phyloP scores from a whole-genome alignment of 768 basidiomycete genomes.

The Pisolithus albus region DNA sequence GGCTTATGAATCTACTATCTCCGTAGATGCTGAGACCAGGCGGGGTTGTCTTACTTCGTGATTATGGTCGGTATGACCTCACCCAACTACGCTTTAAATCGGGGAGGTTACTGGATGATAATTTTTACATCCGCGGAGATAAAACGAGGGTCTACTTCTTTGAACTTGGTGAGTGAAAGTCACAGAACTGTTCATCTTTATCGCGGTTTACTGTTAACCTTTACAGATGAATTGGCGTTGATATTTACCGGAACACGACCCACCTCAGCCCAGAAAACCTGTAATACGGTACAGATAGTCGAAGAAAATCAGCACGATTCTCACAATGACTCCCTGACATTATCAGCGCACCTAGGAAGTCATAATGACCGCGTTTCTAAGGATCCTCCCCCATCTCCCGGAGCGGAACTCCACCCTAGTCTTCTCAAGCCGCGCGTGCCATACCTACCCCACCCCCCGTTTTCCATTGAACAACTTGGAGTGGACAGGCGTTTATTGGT shows the following conservation, averaged over 20 bases:
- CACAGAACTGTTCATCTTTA: neutral
- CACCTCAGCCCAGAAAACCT: slow-evolving; percentile 25
- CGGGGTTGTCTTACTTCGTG: slow-evolving; percentile 78
- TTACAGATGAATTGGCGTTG: slow-evolving; percentile 66
- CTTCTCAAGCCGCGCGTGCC: slow-evolving; percentile 32
- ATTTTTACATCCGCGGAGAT: slow-evolving; percentile 95
- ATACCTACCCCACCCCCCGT: slow-evolving; percentile 65
- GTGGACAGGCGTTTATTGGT: slow-evolving; percentile 86
- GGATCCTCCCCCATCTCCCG: slow-evolving; percentile 3
- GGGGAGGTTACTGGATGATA: slow-evolving; percentile 81
- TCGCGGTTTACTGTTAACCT: neutral
- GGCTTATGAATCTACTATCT: neutral
- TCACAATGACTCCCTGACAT: slow-evolving; percentile 1
- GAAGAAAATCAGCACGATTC: slow-evolving; percentile 25
- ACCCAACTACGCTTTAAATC: slow-evolving; percentile 91
- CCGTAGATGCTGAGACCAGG: slow-evolving; percentile 88
- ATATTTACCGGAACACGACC: slow-evolving; percentile 65
- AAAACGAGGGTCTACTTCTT: slow-evolving; percentile 98
- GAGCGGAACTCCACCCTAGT: slow-evolving; percentile 28
- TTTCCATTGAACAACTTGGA: slow-evolving; percentile 78
- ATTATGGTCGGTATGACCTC: slow-evolving; percentile 93
- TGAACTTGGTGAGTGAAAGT: slow-evolving; percentile 53
- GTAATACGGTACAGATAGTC: slow-evolving; percentile 27
- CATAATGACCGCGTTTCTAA: neutral
- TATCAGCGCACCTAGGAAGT: slow-evolving; percentile 6